Percentiles rank a stretch among this genome's conserved stretches.
phyloP scores from a whole-genome alignment of 2,329 filamentous ascomycete genomes.

The Cercospora canescens region DNA sequence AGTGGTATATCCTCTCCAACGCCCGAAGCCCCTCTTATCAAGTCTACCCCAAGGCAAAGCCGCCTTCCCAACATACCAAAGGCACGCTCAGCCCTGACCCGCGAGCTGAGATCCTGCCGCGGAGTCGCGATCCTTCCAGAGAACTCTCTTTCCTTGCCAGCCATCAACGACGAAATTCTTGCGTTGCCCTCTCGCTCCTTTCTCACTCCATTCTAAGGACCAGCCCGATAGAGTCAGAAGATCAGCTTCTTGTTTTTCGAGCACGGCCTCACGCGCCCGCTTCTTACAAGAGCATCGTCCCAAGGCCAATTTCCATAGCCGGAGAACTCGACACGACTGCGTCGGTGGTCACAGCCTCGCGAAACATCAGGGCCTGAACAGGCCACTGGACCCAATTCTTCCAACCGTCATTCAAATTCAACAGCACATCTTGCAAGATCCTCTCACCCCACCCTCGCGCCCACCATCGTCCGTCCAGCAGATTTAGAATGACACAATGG shows the following conservation, averaged over 20 bases:
- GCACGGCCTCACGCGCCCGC: not conserved
- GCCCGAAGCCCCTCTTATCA: not conserved
- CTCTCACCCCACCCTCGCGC: conserved; percentile 28
- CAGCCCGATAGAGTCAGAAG: not conserved
- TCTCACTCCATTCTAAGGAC: not conserved
- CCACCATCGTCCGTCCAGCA: conserved; percentile 34
- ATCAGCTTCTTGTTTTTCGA: not conserved
- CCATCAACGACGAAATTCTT: not conserved
- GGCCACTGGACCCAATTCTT: conserved; percentile 36
- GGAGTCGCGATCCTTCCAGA: not conserved
- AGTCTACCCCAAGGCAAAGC: not conserved
- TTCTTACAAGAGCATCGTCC: conserved; percentile 3
- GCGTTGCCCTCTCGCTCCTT: not conserved
- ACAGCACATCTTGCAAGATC: conserved; percentile 30
- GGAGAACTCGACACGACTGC: not conserved
- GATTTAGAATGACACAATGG: conserved; percentile 33
- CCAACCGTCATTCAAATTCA: conserved; percentile 29
- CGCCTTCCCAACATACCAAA: not conserved
- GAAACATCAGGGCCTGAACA: conserved; percentile 27
- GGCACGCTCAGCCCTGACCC: not conserved
- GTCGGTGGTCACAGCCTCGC: conserved; percentile 5
- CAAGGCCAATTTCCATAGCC: not conserved
- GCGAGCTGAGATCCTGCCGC: not conserved
- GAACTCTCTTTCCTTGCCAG: not conserved
- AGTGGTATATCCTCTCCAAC: not conserved